Base-by-base conservation (phyloP, 305 asterid species). In the Salvia sclarea region DNA sequence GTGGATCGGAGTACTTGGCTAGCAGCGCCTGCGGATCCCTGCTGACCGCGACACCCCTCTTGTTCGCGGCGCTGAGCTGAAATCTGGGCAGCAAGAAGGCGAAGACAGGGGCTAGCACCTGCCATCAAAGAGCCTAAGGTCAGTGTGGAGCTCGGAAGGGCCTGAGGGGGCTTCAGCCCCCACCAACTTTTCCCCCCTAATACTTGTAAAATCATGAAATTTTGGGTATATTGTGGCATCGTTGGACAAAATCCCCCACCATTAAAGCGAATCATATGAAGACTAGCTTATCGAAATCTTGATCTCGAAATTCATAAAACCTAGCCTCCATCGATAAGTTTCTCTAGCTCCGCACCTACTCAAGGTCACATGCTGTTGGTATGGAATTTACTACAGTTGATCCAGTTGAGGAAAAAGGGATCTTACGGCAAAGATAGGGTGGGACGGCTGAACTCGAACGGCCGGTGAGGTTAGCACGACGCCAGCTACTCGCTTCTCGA, bases 361-460 rank as follows among this genome's bases (percentile, higher is more conserved):
- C 30, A 25, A 25, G 30, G 30, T n/a, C n/a, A n/a, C n/a, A 58
- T 40, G 30, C n/a, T 1, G 28, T 25, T 45, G 33, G 18, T 25
- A 43, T n/a, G 4, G 24, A 47, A 2, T 44, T 11, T 17, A 43
- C 12, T 41, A 3, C 14, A 6, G n/a, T 25, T 20, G 25, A 9
- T 31, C 16, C 9, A 30, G 8, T 65, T 13, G 28, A 37, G 57
- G 38, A 11, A 24, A 30, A 47, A 13, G 8, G 33, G 47, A 24
- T 48, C 86, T 82, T 81, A 91, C 98, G 1, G 82, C 67, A 47
- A 93, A 79, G 71, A 93, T 86, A 9, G 95, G 95, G 75, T 93
- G 97, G 21, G 98, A 82, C 10, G 96, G 98, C 79, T 91, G 89
- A 63, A 93, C 95, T 57, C 96, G 96, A 0, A 91, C 88, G 13